Base-by-base conservation (phyloP, 2,329 filamentous ascomycete genomes). In the Hypomyces perniciosus region DNA sequence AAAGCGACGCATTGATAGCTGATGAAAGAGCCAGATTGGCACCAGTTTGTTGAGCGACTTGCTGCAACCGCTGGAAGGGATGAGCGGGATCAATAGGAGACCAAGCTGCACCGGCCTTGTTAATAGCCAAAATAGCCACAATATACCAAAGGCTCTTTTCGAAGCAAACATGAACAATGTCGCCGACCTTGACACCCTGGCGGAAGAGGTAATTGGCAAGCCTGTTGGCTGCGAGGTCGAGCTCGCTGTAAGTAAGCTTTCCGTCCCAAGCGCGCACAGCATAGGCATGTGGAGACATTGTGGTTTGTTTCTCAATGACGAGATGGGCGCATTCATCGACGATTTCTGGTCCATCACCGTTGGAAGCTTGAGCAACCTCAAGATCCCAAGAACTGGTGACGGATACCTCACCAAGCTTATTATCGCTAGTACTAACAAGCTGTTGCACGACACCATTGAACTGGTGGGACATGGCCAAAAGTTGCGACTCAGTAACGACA, bases 131-230 rank as follows among this genome's bases (percentile, higher is more conserved):
- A 2, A 52, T 31, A 5, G 54, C 47, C 1, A 56, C 52, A 9
- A 55, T 37, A 12, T 47, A 50, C 57, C 58, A 61, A n/a, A 41
- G 27, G 2, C 52, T 54, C 34, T 56, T 60, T 8, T 55, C 50
- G 8, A 59, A 60, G 45, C 52, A 56, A 20, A 58, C 38, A 2
- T 48, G 52, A n/a, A 59, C 41, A 6, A 54, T 30, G 8, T 38
- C 48, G 29, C 62, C 64, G 5, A 57, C 55, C 2, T 50, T 43
- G 20, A 71, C 56, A 10, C 62, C 61, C 8, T 48, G 27, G n/a
- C 8, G 10, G 8, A 47, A 13, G 13, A 54, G 28, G 3, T 48
- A 26, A 27, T 41, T 39, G 26, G 49, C 50, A 4, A 53, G 40
- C 5, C 45, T 46, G 35, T 50, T 56, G 8, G 54, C 37, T 10